Percentiles rank a stretch among this genome's conserved stretches.
phyloP scores from a whole-genome alignment of 805 yeast genomes.

The Saturnispora sanitii region DNA sequence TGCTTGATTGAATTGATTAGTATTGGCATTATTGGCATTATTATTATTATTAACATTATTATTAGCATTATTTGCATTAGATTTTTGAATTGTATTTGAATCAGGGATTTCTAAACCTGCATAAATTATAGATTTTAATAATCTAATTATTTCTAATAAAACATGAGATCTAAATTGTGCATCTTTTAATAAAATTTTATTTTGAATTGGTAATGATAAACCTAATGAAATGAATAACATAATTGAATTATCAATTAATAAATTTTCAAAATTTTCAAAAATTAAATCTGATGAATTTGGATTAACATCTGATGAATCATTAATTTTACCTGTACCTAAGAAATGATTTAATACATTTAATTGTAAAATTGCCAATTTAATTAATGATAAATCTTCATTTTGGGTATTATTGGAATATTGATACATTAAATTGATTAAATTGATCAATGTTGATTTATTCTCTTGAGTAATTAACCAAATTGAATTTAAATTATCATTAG shows the following conservation, averaged over 20 bases:
- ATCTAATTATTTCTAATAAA: constrained; percentile 54
- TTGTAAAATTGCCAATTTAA: constrained; percentile 61
- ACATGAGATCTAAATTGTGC: constrained; percentile 71
- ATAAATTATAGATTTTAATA: constrained; percentile 51
- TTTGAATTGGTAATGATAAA: constrained; percentile 46
- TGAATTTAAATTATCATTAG: constrained; percentile 71
- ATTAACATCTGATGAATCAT: constrained; percentile 47
- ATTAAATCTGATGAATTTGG: constrained; percentile 33
- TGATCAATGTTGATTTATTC: constrained; percentile 51
- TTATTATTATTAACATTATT: no score
- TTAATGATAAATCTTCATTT: constrained; percentile 52
- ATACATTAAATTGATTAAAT: constrained; percentile 52
- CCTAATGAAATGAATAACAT: constrained; percentile 69
- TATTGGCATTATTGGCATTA: no score
- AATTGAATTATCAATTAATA: constrained; percentile 57
- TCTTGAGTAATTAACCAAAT: constrained; percentile 54
- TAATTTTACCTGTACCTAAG: constrained; percentile 61
- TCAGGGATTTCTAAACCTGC: constrained; percentile 28
- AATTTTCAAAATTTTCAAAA: constrained; percentile 59
- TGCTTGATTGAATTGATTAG: constrained; percentile 25
- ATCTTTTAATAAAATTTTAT: constrained; percentile 45
- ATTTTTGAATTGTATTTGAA: constrained; percentile 17
- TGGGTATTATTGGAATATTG: constrained; percentile 45
- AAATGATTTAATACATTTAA: constrained; percentile 51
- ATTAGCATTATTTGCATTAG: no score